Conservation (phyloP, 2,329 filamentous ascomycete genomes). For the Colletotrichum musicola region DNA sequence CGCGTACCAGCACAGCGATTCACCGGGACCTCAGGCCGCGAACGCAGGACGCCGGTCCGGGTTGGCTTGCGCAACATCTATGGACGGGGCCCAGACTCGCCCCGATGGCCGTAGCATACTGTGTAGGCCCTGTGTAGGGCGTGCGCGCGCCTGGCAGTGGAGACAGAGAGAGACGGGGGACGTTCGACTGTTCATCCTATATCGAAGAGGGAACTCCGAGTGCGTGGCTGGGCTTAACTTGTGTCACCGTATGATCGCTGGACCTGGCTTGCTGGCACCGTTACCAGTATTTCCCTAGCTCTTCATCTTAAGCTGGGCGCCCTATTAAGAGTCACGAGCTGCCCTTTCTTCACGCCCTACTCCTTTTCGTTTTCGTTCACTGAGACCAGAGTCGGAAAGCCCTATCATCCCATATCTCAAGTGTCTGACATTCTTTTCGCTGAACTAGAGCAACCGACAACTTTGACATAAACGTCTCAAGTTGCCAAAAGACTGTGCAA, state of each 20-base stretch:
- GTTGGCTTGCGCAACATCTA: not conserved
- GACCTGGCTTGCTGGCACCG: not conserved
- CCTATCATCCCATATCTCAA: conserved; percentile 1
- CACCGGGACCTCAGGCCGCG: not conserved
- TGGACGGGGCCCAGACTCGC: too few species aligned
- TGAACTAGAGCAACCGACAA: not conserved
- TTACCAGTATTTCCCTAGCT: conserved; percentile 4
- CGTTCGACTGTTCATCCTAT: not conserved
- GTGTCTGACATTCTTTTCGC: not conserved
- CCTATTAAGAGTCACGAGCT: too few species aligned
- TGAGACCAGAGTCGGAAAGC: too few species aligned
- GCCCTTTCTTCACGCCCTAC: too few species aligned
- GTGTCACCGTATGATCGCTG: not conserved
- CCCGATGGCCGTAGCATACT: too few species aligned
- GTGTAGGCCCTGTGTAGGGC: too few species aligned
- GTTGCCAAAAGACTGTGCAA: too few species aligned
- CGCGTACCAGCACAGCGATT: not conserved
- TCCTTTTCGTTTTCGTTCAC: not conserved
- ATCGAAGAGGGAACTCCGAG: not conserved
- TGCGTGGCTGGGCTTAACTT: not conserved
- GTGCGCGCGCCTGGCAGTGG: too few species aligned
- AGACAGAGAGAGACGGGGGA: too few species aligned
- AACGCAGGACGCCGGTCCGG: not conserved
- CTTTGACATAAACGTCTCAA: not conserved
- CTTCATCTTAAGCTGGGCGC: not conserved